Percentiles rank a stretch among this genome's conserved stretches.
Evolutionary conservation across 208 protist genomes (phyloP).

Genomic region (Leishmania martiniquensis): DNA sequence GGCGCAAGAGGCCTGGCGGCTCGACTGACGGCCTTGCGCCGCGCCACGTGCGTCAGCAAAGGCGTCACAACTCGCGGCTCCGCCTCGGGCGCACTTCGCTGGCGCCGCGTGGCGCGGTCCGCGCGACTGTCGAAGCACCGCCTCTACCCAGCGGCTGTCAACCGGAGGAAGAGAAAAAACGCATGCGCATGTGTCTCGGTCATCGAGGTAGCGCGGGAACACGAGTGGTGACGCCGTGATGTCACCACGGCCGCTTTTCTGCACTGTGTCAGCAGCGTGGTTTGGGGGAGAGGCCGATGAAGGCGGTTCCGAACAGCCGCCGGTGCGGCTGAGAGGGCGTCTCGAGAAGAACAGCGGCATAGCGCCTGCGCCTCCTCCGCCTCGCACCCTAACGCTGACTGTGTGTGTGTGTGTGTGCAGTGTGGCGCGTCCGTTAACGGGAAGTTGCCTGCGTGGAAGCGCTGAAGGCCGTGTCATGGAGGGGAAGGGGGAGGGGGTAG

Average conservation of each 20-base stretch:
- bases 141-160: slow-evolving; percentile 7
- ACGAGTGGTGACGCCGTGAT: background rate
- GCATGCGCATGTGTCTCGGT: slow-evolving; percentile 2
- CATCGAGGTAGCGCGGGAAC: slow-evolving; percentile 9
- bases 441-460: background rate
- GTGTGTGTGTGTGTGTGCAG: background rate
- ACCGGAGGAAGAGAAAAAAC: slow-evolving; percentile 6
- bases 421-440: background rate
- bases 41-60: background rate
- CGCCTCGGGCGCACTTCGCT: background rate
- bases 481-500: background rate
- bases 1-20: background rate
- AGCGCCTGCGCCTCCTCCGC: too few relatives aligned
- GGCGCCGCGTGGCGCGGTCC: background rate
- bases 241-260: background rate
- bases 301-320: background rate
- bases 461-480: background rate
- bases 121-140: slow-evolving; percentile 1
- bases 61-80: background rate
- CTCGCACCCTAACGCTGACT: too few relatives aligned
- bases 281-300: background rate
- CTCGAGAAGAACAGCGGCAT: slow-evolving; percentile 15
- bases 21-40: background rate
- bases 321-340: background rate
- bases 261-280: background rate